phyloP scores from a whole-genome alignment of 1,139 yeast genomes.

The Torulaspora pretoriensis region DNA sequence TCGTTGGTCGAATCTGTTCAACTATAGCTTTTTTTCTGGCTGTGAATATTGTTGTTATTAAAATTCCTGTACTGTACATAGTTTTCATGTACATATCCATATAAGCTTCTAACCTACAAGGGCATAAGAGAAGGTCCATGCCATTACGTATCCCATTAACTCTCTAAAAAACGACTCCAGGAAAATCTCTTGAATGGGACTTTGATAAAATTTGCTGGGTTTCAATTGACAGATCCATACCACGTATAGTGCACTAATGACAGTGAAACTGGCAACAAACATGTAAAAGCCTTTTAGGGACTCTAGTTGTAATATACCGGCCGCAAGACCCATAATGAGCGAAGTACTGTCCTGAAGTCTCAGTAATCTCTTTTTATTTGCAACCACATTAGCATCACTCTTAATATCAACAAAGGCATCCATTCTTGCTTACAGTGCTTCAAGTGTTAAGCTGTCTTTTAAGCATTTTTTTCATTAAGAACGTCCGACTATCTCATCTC shows the following conservation, averaged over 20 bases:
- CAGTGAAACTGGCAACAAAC: conserved; percentile 49
- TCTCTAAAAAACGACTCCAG: conserved; percentile 54
- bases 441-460: neutral
- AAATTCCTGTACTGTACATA: conserved; percentile 13
- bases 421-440: conserved; percentile 5
- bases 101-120: conserved; percentile 41
- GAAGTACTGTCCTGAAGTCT: conserved; percentile 63
- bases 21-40: conserved; percentile 20
- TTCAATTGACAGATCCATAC: conserved; percentile 30
- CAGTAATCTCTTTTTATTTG: conserved; percentile 41
- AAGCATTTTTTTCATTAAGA: conserved; percentile 11
- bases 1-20: conserved; percentile 34
- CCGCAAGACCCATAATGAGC: conserved; percentile 61
- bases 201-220: conserved; percentile 47
- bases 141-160: conserved; percentile 68
- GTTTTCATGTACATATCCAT: conserved; percentile 9
- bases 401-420: conserved; percentile 19
- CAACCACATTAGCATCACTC: conserved; percentile 24
- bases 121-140: conserved; percentile 82
- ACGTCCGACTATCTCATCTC: conserved; percentile 9
- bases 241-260: conserved; percentile 40
- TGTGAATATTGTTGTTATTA: conserved; percentile 13
- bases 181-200: conserved; percentile 55
- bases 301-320: conserved; percentile 70
- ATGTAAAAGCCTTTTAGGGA: conserved; percentile 58